phyloP scores from a whole-genome alignment of 495 filamentous ascomycete genomes.

The Aspergillus bertholletiae region DNA sequence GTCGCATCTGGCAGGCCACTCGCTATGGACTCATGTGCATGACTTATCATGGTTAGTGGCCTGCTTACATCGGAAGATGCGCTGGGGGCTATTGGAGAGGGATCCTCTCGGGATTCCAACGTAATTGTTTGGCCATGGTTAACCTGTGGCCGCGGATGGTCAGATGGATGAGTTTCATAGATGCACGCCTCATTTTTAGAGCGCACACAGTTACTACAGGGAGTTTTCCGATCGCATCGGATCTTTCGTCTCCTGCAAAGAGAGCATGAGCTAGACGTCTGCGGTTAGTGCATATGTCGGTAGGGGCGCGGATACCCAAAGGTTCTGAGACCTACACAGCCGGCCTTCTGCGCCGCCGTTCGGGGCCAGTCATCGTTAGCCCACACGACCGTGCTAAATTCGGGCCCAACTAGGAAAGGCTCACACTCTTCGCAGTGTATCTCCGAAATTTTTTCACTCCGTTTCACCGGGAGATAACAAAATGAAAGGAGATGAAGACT shows the following conservation, averaged over 20 bases:
- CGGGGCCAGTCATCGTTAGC: conserved; percentile 27
- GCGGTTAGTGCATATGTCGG: no score
- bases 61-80: neutral
- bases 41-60: conserved; percentile 2
- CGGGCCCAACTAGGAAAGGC: no score
- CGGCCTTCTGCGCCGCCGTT: no score
- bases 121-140: conserved; percentile 1
- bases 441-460: no score
- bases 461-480: no score
- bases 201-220: conserved; percentile 49
- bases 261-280: conserved; percentile 47
- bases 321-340: no score
- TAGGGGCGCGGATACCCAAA: no score
- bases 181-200: conserved; percentile 39
- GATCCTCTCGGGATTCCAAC: neutral
- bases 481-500: neutral
- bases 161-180: conserved; percentile 27
- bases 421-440: no score
- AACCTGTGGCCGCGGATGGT: conserved; percentile 11
- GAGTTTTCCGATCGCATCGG: conserved; percentile 45
- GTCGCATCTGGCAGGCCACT: conserved; percentile 23
- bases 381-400: neutral
- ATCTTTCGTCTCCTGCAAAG: conserved; percentile 48
- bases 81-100: neutral
- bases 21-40: conserved; percentile 11